Evolutionary conservation across 2,329 filamentous ascomycete genomes (phyloP).

Genomic region (Fusarium brevicatenulatum): DNA sequence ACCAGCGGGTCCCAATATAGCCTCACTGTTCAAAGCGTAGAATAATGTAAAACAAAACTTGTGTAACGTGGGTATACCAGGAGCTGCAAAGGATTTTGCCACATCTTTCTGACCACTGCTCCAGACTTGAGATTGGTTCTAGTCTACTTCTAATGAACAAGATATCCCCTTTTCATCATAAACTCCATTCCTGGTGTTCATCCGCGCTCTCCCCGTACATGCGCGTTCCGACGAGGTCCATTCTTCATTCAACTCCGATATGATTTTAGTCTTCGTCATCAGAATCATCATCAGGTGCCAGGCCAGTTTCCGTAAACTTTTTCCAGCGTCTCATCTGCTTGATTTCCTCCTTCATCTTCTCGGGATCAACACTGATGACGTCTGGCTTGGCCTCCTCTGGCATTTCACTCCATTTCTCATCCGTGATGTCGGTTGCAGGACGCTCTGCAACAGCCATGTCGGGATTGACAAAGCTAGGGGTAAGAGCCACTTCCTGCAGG

Average conservation of each 20-base stretch:
- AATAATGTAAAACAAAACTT: slow-evolving; percentile 8
- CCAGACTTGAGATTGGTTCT: slow-evolving; percentile 16
- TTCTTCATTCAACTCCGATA: not conserved
- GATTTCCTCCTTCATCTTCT: slow-evolving; percentile 38
- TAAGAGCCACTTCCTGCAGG: slow-evolving; percentile 65
- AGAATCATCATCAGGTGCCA: slow-evolving; percentile 38
- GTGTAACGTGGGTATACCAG: not conserved
- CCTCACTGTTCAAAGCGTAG: slow-evolving; percentile 55
- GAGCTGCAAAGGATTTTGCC: slow-evolving; percentile 24
- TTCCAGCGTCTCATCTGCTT: slow-evolving; percentile 43
- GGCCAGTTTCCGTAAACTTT: slow-evolving; percentile 44
- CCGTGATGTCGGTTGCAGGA: slow-evolving; percentile 33
- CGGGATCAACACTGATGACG: slow-evolving; percentile 32
- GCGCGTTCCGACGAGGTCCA: not conserved
- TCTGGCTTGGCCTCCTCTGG: slow-evolving; percentile 46
- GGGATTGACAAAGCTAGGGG: slow-evolving; percentile 54
- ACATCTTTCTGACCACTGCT: slow-evolving; percentile 24
- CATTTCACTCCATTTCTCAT: slow-evolving; percentile 47
- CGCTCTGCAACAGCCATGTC: slow-evolving; percentile 46
- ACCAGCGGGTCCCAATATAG: slow-evolving; percentile 49
- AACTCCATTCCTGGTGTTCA: not conserved
- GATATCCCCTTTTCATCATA: slow-evolving; percentile 7
- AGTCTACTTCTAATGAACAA: slow-evolving; percentile 35
- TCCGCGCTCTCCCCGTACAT: not conserved
- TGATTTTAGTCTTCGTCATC: slow-evolving; percentile 42